Evolutionary conservation across 176 grass and related monocot genomes (phyloP).

Genomic region (Musa itinerans): DNA sequence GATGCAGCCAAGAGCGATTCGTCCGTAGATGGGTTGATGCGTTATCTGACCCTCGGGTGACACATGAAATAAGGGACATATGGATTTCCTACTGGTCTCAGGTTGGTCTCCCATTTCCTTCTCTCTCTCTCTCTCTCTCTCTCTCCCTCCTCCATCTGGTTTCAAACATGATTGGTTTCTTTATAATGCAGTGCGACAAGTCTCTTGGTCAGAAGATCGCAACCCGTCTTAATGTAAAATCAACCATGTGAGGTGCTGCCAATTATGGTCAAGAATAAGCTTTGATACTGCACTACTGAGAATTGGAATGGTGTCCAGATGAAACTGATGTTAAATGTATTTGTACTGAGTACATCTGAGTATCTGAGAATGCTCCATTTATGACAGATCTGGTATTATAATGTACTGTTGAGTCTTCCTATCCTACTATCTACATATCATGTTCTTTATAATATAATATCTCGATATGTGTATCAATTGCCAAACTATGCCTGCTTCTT

Average conservation of each 20-base stretch:
- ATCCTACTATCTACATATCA: too few relatives aligned
- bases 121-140: neutral
- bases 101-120: conserved; percentile 27
- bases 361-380: neutral
- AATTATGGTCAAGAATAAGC: neutral
- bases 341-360: neutral
- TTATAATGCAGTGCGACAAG: conserved; percentile 59
- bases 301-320: neutral
- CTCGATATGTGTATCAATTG: neutral
- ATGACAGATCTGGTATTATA: too few relatives aligned
- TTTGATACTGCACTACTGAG: neutral
- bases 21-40: conserved; percentile 76
- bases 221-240: conserved; percentile 61
- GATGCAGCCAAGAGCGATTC: conserved; percentile 72
- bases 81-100: conserved; percentile 98
- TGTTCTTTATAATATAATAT: too few relatives aligned
- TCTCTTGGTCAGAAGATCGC: conserved; percentile 84
- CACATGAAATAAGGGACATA: conserved; percentile 77
- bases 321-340: neutral
- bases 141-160: neutral
- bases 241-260: conserved; percentile 53
- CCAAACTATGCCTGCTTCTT: neutral
- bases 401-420: too few relatives aligned
- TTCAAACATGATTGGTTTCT: neutral
- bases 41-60: conserved; percentile 81